A percentile compares a stretch with the other conserved stretches of the same genome.
Evolutionary conservation across 371 early-diverging fungal genomes (phyloP).

Genomic region (Mucor piriformis): DNA sequence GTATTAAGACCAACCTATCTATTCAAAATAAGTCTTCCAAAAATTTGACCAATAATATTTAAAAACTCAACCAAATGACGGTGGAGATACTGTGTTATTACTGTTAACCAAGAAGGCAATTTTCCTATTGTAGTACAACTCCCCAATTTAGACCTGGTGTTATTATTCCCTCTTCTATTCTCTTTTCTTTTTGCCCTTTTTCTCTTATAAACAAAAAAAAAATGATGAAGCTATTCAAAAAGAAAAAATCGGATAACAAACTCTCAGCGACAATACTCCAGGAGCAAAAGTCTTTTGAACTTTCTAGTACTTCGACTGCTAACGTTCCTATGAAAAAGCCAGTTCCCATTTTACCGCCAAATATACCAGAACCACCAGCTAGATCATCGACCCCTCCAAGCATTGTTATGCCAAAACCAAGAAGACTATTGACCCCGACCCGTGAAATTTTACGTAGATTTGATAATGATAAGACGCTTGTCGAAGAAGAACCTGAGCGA

Average conservation of each 20-base stretch:
- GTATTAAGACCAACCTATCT: too few species aligned
- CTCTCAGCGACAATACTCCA: background rate
- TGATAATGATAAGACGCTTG: constrained; percentile 21
- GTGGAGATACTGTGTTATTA: background rate
- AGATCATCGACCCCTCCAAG: background rate
- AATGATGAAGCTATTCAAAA: constrained; percentile 10
- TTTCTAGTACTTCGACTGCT: background rate
- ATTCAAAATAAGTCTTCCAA: too few species aligned
- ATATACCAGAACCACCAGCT: background rate
- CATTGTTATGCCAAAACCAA: constrained; percentile 28
- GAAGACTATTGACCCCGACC: constrained; percentile 18
- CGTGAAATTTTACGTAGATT: constrained; percentile 15
- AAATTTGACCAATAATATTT: too few species aligned
- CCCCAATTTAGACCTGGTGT: constrained; percentile 6
- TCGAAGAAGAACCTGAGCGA: constrained; percentile 9
- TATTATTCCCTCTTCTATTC: background rate
- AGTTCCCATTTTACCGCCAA: background rate
- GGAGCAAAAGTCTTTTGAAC: background rate
- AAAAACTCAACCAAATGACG: too few species aligned
- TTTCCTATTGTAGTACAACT: background rate
- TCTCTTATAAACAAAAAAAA: background rate
- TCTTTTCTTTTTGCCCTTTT: background rate
- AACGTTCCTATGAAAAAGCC: background rate
- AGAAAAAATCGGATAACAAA: constrained; percentile 13
- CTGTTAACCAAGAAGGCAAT: background rate